These are phyloP conservation scores for Lippia alba DNA, from an alignment of 305 asterid genomes.

Conservation along the genomic window DNA sequence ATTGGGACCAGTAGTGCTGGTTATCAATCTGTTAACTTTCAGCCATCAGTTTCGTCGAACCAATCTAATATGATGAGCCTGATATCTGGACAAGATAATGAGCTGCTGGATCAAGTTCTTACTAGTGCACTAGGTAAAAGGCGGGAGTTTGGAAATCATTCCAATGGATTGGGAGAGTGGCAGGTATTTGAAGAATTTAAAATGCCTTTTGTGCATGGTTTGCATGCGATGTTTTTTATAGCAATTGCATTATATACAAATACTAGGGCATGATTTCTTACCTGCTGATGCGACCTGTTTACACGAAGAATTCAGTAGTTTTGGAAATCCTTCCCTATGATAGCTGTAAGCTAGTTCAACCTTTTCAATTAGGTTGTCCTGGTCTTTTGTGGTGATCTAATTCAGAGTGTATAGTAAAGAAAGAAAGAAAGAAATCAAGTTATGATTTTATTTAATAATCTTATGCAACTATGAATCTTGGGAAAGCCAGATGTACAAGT, in stretches of 20 bases:
- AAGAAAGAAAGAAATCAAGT: constrained; percentile 1
- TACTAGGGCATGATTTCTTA: not conserved
- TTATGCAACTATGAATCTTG: constrained; percentile 1
- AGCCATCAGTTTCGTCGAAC: constrained; percentile 52
- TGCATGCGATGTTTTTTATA: not conserved
- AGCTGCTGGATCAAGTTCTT: constrained; percentile 54
- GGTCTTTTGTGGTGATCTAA: constrained; percentile 11
- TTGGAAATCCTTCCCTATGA: constrained; percentile 7
- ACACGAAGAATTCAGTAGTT: constrained; percentile 23
- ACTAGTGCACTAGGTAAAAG: constrained; percentile 42
- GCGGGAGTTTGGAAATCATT: constrained; percentile 49
- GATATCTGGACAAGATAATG: constrained; percentile 59
- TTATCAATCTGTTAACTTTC: constrained; percentile 54
- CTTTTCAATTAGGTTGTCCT: constrained; percentile 12
- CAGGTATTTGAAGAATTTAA: constrained; percentile 58
- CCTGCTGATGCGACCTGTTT: not conserved
- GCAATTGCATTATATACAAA: constrained; percentile 12
- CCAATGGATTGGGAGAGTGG: constrained; percentile 65
- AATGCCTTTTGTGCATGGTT: constrained; percentile 22
- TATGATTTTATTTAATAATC: constrained; percentile 7
- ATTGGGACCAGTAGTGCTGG: constrained; percentile 52
- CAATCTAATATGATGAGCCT: constrained; percentile 49
- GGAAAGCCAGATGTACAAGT: constrained; percentile 2
- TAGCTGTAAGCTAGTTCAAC: constrained; percentile 23
- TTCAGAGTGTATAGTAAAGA: not conserved